phyloP scores from a whole-genome alignment of 1,284 basidiomycete genomes.

The Microbotryum violaceum region DNA sequence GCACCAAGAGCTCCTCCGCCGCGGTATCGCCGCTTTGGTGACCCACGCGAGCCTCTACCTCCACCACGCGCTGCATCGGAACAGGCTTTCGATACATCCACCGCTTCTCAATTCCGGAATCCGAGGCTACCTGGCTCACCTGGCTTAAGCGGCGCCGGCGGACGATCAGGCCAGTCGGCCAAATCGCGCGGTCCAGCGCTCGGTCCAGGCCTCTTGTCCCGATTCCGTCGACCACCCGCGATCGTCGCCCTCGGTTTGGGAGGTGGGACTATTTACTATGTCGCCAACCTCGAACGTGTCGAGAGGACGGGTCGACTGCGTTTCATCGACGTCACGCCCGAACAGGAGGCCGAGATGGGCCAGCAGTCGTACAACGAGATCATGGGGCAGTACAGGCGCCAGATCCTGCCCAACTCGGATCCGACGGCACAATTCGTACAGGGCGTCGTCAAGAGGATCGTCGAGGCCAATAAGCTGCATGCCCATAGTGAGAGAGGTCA shows the following conservation, averaged over 20 bases:
- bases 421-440: slow-evolving; percentile 59
- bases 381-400: slow-evolving; percentile 51
- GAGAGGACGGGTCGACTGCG: slow-evolving; percentile 68
- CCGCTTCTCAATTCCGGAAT: no score
- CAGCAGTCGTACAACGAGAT: slow-evolving; percentile 49
- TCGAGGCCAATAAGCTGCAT: slow-evolving; percentile 55
- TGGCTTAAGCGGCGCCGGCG: no score
- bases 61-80: no score
- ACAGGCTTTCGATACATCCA: no score
- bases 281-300: slow-evolving; percentile 30
- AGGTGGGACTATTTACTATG: slow-evolving; percentile 50
- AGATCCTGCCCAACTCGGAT: slow-evolving; percentile 62
- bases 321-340: slow-evolving; percentile 67
- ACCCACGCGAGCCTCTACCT: no score
- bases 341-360: slow-evolving; percentile 50
- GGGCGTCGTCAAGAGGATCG: slow-evolving; percentile 62
- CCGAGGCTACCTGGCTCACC: no score
- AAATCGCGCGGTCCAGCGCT: no score
- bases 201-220: neutral
- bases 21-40: no score
- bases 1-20: no score
- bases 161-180: no score
- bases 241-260: slow-evolving; percentile 37
- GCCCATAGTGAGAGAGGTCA: slow-evolving; percentile 37
- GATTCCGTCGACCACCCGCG: slow-evolving; percentile 8